Percentiles rank a stretch among this genome's conserved stretches.
phyloP scores from a whole-genome alignment of 495 filamentous ascomycete genomes.

The Talaromyces borbonicus region DNA sequence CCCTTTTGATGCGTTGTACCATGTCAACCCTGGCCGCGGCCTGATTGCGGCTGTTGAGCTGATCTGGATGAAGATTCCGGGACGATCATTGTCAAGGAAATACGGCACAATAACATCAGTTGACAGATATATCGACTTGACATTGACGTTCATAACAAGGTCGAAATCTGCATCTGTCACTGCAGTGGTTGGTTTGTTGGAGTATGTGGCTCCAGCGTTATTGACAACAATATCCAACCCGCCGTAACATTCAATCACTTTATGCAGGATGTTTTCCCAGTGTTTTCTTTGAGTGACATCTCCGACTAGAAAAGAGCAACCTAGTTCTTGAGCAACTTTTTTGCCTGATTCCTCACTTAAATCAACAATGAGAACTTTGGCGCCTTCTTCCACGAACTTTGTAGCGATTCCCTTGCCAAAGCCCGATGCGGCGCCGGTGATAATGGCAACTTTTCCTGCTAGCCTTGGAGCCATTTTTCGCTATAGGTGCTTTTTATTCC shows the following conservation, averaged over 20 bases:
- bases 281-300: slow-evolving; percentile 19
- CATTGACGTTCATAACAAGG: slow-evolving; percentile 47
- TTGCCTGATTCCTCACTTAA: slow-evolving; percentile 24
- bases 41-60: slow-evolving; percentile 47
- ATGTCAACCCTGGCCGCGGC: slow-evolving; percentile 50
- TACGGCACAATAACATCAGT: slow-evolving; percentile 45
- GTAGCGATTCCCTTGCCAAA: slow-evolving; percentile 44
- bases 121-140: slow-evolving; percentile 47
- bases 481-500: neutral
- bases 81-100: slow-evolving; percentile 37
- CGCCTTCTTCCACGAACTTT: slow-evolving; percentile 42
- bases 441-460: slow-evolving; percentile 41
- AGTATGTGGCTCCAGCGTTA: slow-evolving; percentile 25
- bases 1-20: slow-evolving; percentile 56
- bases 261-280: slow-evolving; percentile 17
- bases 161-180: slow-evolving; percentile 55
- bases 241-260: slow-evolving; percentile 18
- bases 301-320: slow-evolving; percentile 13
- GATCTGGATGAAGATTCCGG: slow-evolving; percentile 51
- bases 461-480: slow-evolving; percentile 17
- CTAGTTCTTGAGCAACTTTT: slow-evolving; percentile 14
- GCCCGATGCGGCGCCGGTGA: slow-evolving; percentile 36
- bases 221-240: slow-evolving; percentile 30
- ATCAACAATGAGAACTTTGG: slow-evolving; percentile 43
- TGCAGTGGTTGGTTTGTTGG: slow-evolving; percentile 37